Evolutionary conservation across 148 eudicot genomes (phyloP).

Genomic region (Silene conica): DNA sequence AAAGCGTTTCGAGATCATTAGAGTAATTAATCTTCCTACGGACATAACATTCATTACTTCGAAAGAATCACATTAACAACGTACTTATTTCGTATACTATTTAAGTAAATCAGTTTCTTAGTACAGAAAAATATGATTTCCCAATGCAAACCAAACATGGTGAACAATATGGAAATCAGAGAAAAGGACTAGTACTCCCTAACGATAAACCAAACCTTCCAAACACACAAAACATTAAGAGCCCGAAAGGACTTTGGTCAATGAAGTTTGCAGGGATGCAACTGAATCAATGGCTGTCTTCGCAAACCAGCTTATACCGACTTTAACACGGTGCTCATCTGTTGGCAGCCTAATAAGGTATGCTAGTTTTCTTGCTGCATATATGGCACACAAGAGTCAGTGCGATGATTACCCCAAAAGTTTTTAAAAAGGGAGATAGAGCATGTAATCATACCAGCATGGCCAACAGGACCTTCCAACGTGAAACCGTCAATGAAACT

Average conservation of each 20-base stretch:
- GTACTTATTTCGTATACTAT: neutral
- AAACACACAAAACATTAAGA: constrained; percentile 23
- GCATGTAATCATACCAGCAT: constrained; percentile 49
- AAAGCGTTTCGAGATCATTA: no score
- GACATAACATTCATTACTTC: neutral
- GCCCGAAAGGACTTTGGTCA: constrained; percentile 63
- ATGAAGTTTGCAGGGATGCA: constrained; percentile 51
- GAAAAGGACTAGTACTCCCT: neutral
- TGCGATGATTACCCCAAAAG: neutral
- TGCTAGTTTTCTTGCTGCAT: constrained; percentile 86
- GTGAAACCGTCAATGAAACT: constrained; percentile 83
- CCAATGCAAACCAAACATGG: neutral
- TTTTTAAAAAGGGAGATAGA: neutral
- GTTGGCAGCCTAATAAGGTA: constrained; percentile 85
- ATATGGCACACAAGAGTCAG: neutral
- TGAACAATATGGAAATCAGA: neutral
- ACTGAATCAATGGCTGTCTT: constrained; percentile 87
- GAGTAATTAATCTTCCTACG: no score
- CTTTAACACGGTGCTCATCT: constrained; percentile 85
- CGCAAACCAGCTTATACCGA: constrained; percentile 88
- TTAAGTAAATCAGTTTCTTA: neutral
- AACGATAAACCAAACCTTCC: neutral
- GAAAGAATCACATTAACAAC: neutral
- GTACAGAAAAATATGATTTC: neutral
- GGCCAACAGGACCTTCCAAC: constrained; percentile 86